phyloP scores from a whole-genome alignment of 805 yeast genomes.

The Candida ovalis region DNA sequence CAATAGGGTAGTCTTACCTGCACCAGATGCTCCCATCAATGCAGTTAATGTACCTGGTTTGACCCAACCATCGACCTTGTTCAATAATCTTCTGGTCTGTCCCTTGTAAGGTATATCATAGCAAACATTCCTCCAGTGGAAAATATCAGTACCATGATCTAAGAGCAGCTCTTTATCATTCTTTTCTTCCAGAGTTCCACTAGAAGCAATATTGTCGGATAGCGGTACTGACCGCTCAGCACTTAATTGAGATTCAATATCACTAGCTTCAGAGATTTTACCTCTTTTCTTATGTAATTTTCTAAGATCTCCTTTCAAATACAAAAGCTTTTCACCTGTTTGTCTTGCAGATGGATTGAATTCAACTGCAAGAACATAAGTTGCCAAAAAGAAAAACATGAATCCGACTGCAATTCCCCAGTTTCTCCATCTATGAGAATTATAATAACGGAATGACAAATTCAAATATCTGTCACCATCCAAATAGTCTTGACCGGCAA shows the following conservation, averaged over 20 bases:
- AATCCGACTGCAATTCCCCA: conserved; percentile 61
- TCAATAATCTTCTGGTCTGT: conserved; percentile 52
- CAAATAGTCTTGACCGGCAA: conserved; percentile 46
- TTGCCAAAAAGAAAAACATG: conserved; percentile 45
- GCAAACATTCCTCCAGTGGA: conserved; percentile 71
- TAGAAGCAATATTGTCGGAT: conserved; percentile 19
- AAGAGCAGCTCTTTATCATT: conserved; percentile 5
- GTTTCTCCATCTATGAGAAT: conserved; percentile 73
- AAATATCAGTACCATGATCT: conserved; percentile 40
- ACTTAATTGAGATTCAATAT: conserved; percentile 16
- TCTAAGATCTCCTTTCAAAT: conserved; percentile 41
- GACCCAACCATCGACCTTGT: conserved; percentile 72
- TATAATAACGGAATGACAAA: conserved; percentile 49
- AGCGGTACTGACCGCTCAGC: conserved; percentile 10
- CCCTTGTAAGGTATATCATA: conserved; percentile 59
- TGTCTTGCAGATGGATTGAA: conserved; percentile 52
- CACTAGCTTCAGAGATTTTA: conserved; percentile 19
- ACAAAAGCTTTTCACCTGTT: conserved; percentile 60
- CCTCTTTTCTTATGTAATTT: conserved; percentile 32
- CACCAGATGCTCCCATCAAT: conserved; percentile 56
- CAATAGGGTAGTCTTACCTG: conserved; percentile 53
- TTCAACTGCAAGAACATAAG: conserved; percentile 51
- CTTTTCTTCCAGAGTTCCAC: conserved; percentile 26
- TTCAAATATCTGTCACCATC: conserved; percentile 48
- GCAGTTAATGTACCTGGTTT: conserved; percentile 79